These are phyloP conservation scores for Camillea tinctor DNA, from an alignment of 2,329 filamentous ascomycete species.

Conservation along the genomic window DNA sequence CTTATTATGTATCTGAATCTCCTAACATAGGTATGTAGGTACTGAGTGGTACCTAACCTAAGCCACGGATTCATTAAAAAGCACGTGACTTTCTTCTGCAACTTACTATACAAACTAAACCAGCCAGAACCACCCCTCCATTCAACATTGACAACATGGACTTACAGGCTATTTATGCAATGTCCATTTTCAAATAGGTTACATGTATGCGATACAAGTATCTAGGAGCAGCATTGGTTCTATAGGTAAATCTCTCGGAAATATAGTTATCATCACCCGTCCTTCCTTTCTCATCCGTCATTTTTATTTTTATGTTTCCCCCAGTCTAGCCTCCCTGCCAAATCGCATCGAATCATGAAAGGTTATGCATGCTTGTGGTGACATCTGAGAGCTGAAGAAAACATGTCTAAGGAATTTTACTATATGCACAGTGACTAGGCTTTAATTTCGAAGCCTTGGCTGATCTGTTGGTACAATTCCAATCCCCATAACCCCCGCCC, in stretches of 20 bases:
- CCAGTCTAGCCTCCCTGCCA: too few relatives aligned
- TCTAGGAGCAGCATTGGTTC: neutral
- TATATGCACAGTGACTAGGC: slow-evolving; percentile 46
- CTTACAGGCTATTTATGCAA: too few relatives aligned
- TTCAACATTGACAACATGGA: too few relatives aligned
- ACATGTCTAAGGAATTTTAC: slow-evolving; percentile 40
- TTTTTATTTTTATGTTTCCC: neutral
- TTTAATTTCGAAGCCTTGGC: slow-evolving; percentile 37
- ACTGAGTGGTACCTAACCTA: too few relatives aligned
- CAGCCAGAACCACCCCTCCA: too few relatives aligned
- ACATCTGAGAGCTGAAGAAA: slow-evolving; percentile 1
- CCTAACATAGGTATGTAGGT: too few relatives aligned
- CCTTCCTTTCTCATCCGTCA: neutral
- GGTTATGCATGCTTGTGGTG: slow-evolving; percentile 2
- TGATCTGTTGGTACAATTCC: slow-evolving; percentile 44
- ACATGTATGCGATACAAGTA: too few relatives aligned
- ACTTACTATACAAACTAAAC: too few relatives aligned
- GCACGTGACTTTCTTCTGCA: too few relatives aligned
- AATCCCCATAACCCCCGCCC: slow-evolving; percentile 27
- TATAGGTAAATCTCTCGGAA: neutral
- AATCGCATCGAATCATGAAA: neutral
- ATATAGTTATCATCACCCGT: neutral
- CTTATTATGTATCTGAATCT: too few relatives aligned
- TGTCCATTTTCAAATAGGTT: too few relatives aligned
- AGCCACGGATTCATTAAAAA: too few relatives aligned